These are phyloP conservation scores for Candida pini DNA, from an alignment of 805 yeast species.

Conservation along the genomic window DNA sequence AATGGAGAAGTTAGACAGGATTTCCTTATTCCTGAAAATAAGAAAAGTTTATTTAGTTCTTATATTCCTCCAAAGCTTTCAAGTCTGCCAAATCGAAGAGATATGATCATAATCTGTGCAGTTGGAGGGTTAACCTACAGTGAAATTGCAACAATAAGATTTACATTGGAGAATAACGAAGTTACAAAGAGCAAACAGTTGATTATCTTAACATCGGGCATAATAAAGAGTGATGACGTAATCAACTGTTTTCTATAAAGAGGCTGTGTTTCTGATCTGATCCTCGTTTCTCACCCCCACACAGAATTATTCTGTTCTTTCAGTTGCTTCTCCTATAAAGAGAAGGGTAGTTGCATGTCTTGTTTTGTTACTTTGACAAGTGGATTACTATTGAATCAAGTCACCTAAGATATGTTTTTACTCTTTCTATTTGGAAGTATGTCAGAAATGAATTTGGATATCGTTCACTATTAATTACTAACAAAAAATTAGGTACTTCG, in stretches of 20 bases:
- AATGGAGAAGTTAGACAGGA: slow-evolving; percentile 31
- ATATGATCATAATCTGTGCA: slow-evolving; percentile 43
- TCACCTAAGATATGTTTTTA: slow-evolving; percentile 8
- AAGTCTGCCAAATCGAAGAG: slow-evolving; percentile 16
- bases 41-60: slow-evolving; percentile 22
- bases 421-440: slow-evolving; percentile 19
- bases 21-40: slow-evolving; percentile 27
- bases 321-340: no score
- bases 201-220: slow-evolving; percentile 38
- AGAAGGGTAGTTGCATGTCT: no score
- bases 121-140: slow-evolving; percentile 86
- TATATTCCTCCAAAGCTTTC: slow-evolving; percentile 19
- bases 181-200: slow-evolving; percentile 30
- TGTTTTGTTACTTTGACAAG: no score
- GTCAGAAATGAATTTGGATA: slow-evolving; percentile 3
- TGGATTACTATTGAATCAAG: no score
- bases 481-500: no score
- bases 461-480: not conserved
- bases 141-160: slow-evolving; percentile 69
- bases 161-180: slow-evolving; percentile 43
- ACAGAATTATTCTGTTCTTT: no score
- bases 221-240: slow-evolving; percentile 33
- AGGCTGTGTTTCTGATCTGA: not conserved
- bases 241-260: slow-evolving; percentile 16
- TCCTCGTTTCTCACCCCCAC: not conserved